Evolutionary conservation across 805 yeast species (phyloP), one percentile per base, ranked within the genome.

Genomic region (Starmerella bombi): DNA sequence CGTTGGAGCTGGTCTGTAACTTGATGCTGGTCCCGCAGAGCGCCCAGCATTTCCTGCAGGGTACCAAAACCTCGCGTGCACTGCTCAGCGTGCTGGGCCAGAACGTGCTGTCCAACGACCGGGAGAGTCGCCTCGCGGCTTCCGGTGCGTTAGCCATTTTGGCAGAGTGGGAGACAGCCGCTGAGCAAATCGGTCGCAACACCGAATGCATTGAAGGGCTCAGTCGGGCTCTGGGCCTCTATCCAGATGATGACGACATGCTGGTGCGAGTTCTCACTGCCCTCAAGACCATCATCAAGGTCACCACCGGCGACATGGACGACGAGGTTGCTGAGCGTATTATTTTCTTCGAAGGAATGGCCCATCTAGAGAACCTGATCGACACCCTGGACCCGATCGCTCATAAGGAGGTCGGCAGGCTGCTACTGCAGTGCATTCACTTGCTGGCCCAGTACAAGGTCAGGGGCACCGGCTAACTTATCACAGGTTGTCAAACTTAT

Each of bases 1-100:
- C 76, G 0, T 63, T 80, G 58, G 85, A 80, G 51, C 65, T 80
- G 15, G 56, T 78, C 8, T 70, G 79, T 44, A 80, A 80, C 53
- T 55, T 80, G 35, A 67, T 75, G 52, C 61, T 53, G 37, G 53
- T 59, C 1, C 58, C 62, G 1, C 42, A 38, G 4, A 52, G 59
- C 15, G 68, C 66, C 1, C 63, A 56, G 34, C 58, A 54, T 47
- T 59, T 55, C 41, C 49, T 61, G n/a, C 62, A 59, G 36, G 55
- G 52, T 17, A 48, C 53, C 12, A 41, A 41, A 15, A 48, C 51
- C 4, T 55, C 60, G n/a, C 36, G 43, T 7, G 55, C 51, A 16
- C 46, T 63, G n/a, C 44, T 63, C 22, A 51, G 55, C 2, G 53
- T 59, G 18, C 47, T 63, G 23, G 55, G 59, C n/a, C 28, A 31